phyloP scores from a whole-genome alignment of 2,329 filamentous ascomycete genomes.

The Cladosporium sp. region DNA sequence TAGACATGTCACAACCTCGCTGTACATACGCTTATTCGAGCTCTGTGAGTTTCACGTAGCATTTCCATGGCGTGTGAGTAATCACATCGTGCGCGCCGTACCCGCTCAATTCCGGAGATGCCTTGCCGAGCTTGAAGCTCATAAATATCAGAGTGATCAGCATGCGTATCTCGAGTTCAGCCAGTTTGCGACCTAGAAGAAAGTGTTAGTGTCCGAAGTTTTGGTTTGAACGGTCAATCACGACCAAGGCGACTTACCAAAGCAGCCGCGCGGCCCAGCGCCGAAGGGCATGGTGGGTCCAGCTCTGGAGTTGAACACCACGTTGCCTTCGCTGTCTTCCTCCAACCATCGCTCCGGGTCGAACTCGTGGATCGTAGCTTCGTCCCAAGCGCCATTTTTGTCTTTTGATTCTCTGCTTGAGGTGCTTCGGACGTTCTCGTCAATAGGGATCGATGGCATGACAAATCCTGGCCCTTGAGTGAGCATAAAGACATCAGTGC shows the following conservation, averaged over 20 bases:
- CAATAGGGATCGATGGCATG: constrained; percentile 27
- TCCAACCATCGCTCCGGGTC: constrained; percentile 45
- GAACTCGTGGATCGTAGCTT: constrained; percentile 36
- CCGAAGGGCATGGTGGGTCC: constrained; percentile 41
- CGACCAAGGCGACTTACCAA: constrained; percentile 30
- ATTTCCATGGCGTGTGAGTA: constrained; percentile 32
- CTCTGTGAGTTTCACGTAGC: constrained; percentile 27
- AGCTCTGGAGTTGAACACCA: constrained; percentile 38
- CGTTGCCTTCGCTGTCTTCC: constrained; percentile 28
- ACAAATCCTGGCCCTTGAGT: constrained; percentile 26
- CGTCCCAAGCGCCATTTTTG: constrained; percentile 32
- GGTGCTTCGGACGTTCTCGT: constrained; percentile 35
- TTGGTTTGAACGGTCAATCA: not conserved
- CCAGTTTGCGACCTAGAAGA: constrained; percentile 26
- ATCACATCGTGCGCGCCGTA: constrained; percentile 31
- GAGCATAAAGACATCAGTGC: constrained; percentile 38
- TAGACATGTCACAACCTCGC: not conserved
- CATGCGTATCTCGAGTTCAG: constrained; percentile 25
- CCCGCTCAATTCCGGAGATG: constrained; percentile 21
- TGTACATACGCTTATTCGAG: not conserved
- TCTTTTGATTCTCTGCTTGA: constrained; percentile 32
- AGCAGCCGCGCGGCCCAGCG: constrained; percentile 40
- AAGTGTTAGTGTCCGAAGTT: not conserved
- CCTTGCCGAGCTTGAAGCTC: constrained; percentile 6
- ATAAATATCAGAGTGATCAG: not conserved